These are phyloP conservation scores for Aquanectria penicillioides DNA, from an alignment of 2,329 filamentous ascomycete genomes.

Conservation along the genomic window DNA sequence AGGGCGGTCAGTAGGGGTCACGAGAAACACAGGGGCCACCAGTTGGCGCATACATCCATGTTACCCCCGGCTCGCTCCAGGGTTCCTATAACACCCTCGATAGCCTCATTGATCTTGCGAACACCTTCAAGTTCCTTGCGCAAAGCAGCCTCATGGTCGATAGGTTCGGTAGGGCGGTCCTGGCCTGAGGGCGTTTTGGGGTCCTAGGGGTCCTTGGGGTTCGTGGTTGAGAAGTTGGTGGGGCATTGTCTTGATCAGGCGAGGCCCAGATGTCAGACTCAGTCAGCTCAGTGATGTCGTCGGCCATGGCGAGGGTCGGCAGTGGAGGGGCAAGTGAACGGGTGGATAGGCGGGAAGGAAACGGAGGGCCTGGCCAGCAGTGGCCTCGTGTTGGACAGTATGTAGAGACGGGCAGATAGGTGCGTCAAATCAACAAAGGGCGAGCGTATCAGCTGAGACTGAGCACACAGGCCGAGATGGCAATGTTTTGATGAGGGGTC, in stretches of 20 bases:
- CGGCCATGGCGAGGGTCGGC: conserved; percentile 51
- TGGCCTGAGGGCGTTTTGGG: conserved; percentile 54
- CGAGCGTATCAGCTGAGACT: conserved; percentile 10
- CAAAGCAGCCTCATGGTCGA: conserved; percentile 77
- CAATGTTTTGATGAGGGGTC: conserved; percentile 13
- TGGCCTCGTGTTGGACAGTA: conserved; percentile 13
- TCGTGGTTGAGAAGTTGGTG: conserved; percentile 44
- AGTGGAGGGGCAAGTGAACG: neutral
- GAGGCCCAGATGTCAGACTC: conserved; percentile 62
- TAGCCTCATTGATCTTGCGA: conserved; percentile 85
- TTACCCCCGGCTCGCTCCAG: conserved; percentile 78
- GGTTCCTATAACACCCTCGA: conserved; percentile 80
- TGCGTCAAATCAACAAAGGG: conserved; percentile 17
- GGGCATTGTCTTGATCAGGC: conserved; percentile 47
- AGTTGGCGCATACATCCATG: conserved; percentile 69
- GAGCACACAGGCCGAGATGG: conserved; percentile 16
- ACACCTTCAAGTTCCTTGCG: conserved; percentile 84
- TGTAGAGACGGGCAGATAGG: neutral
- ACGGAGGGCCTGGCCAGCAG: conserved; percentile 13
- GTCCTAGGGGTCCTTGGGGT: conserved; percentile 58
- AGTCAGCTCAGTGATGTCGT: conserved; percentile 55
- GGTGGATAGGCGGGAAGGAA: conserved; percentile 1
- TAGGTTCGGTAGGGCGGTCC: conserved; percentile 56
- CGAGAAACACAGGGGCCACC: neutral
- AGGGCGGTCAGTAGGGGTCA: conserved; percentile 27